phyloP scores from a whole-genome alignment of 164 flowering plant species.

The Magnolia changhungtana region DNA sequence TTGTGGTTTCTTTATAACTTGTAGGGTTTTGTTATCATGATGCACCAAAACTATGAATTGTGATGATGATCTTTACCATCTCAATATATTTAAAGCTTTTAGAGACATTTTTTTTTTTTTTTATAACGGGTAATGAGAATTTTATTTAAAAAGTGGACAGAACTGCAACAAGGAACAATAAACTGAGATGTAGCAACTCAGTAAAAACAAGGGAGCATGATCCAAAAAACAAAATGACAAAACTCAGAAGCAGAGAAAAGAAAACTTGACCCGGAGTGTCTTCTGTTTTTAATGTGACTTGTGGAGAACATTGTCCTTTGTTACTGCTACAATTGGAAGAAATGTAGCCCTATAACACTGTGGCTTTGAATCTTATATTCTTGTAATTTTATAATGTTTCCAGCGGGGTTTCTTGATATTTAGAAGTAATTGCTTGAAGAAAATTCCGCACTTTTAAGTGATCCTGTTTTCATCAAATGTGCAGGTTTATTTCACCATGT shows the following conservation, averaged over 20 bases:
- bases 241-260: no score
- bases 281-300: no score
- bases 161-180: no score
- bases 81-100: no score
- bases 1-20: neutral
- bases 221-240: no score
- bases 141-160: no score
- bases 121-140: no score
- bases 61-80: neutral
- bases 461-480: slow-evolving; percentile 11
- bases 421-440: neutral
- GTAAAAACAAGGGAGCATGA: no score
- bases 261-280: no score
- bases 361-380: neutral
- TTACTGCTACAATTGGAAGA: neutral
- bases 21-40: neutral
- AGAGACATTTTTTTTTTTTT: no score
- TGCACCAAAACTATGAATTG: neutral
- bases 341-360: neutral
- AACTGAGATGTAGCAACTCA: no score
- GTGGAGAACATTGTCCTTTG: no score
- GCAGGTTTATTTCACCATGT: slow-evolving; percentile 93
- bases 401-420: neutral
- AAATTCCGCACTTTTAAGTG: neutral
- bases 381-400: neutral